Conservation (phyloP, 1,284 basidiomycete species). For the Bondarzewia mesenterica region DNA sequence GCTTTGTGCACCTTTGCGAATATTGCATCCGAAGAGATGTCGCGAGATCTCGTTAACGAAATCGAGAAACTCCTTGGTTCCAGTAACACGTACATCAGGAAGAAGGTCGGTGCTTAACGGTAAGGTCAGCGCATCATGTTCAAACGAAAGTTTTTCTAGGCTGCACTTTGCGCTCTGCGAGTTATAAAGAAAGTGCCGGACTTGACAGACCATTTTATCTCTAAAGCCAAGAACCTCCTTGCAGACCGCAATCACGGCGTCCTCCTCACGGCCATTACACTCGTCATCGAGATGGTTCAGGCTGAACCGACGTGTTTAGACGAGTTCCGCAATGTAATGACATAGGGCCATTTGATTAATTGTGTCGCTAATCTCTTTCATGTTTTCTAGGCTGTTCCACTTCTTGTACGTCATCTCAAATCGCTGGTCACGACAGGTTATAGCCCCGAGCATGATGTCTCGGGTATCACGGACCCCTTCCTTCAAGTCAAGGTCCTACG, state of each 20-base stretch:
- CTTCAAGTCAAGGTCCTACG: slow-evolving; percentile 96
- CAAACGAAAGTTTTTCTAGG: slow-evolving; percentile 39
- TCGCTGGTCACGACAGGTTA: slow-evolving; percentile 95
- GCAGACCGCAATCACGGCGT: slow-evolving; percentile 98
- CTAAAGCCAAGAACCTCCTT: slow-evolving; percentile 85
- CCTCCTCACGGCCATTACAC: slow-evolving; percentile 86
- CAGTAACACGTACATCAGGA: slow-evolving; percentile 97
- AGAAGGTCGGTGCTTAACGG: slow-evolving; percentile 67
- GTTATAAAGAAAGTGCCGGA: slow-evolving; percentile 97
- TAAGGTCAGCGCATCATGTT: no score
- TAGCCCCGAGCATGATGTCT: slow-evolving; percentile 99
- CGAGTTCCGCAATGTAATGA: slow-evolving; percentile 85
- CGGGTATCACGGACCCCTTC: slow-evolving; percentile 98
- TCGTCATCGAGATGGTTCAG: slow-evolving; percentile 93
- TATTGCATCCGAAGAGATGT: slow-evolving; percentile 99
- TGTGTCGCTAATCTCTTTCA: no score
- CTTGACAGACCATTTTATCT: slow-evolving; percentile 87
- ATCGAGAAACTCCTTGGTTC: slow-evolving; percentile 97
- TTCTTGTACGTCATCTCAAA: slow-evolving; percentile 94
- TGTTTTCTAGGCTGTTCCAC: slow-evolving; percentile 73
- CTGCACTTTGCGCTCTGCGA: slow-evolving; percentile 92
- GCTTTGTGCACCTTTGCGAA: slow-evolving; percentile 98
- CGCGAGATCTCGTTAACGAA: slow-evolving; percentile 92
- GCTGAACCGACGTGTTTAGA: slow-evolving; percentile 68
- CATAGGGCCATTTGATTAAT: no score